Base-by-base conservation (phyloP, 371 early-diverging fungal species). In the Mucor circinelloides region DNA sequence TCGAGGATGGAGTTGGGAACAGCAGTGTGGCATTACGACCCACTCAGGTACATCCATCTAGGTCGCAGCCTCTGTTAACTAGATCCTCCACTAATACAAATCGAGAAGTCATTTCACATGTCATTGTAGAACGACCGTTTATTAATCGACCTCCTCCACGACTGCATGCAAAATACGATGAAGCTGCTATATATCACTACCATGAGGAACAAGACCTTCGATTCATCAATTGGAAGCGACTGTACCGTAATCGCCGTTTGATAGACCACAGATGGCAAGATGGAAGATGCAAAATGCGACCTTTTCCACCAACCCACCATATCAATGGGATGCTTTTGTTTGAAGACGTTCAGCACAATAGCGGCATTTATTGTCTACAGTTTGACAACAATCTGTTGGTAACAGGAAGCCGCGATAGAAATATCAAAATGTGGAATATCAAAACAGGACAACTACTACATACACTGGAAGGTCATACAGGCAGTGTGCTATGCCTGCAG, bases 331-430 rank as follows among this genome's bases (percentile, higher is more conserved):
- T 58, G 0, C 27, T 57, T 13, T 15, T 46, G 13, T 40, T 46
- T 31, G 46, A 46, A 61, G 48, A 61, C 5, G 31, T 30, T 6
- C 65, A 57, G 31, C 99, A 99, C 71, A 67, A 81, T 0, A 99
- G 97, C 63, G 90, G 95, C 27, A 94, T 99, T 34, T 95, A 99
- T 68, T 95, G 95, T 69, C 81, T 97, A 13, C 97, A 94, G 75
- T 92, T 93, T 67, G 92, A 93, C 65, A 77, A 78, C 0, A 61
- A 76, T 36, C 85, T 85, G 57, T 78, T 96, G 23, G 85, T 93
- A 17, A 91, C 91, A 6, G 96, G 97, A 0, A 93, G 94, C 19
- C 87, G 95, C 6, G 99, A 97, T 73, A 80, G 87, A 15, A 89
- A 89, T 8, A 81, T 97, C 64, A 89, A 91, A 65, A 74, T 95